Percentiles rank a stretch among this genome's conserved stretches.
Conservation (phyloP, 2,329 filamentous ascomycete species). For the Sporothrix luriei region DNA sequence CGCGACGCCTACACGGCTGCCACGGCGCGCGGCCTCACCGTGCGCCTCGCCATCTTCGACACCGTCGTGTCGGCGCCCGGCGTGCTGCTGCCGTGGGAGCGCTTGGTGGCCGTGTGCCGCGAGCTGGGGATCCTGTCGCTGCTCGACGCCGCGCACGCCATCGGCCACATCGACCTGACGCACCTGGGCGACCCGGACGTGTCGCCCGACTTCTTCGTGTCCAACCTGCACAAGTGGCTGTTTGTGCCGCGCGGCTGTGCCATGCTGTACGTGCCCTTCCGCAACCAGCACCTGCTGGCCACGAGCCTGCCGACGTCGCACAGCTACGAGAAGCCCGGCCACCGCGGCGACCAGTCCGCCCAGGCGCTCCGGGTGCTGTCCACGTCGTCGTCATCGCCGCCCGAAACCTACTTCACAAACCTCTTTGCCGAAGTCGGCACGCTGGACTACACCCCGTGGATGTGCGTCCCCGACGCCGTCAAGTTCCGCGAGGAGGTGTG, state of each 20-base stretch:
- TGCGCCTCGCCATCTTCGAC: slow-evolving; percentile 70
- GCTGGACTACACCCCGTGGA: slow-evolving; percentile 63
- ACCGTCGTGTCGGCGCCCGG: slow-evolving; percentile 69
- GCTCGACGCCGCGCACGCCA: slow-evolving; percentile 70
- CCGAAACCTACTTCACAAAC: slow-evolving; percentile 57
- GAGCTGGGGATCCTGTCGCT: slow-evolving; percentile 63
- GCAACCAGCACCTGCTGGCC: slow-evolving; percentile 67
- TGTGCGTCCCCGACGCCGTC: slow-evolving; percentile 64
- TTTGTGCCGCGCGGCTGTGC: slow-evolving; percentile 70
- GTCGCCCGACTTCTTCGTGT: slow-evolving; percentile 71
- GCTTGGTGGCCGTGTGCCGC: slow-evolving; percentile 59
- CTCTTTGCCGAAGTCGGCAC: slow-evolving; percentile 71
- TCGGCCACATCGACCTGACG: slow-evolving; percentile 68
- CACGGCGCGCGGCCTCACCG: slow-evolving; percentile 53
- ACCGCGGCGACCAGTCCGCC: slow-evolving; percentile 14
- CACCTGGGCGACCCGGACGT: slow-evolving; percentile 53
- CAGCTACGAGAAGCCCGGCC: slow-evolving; percentile 54
- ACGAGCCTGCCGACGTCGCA: slow-evolving; percentile 70
- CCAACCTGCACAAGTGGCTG: slow-evolving; percentile 77
- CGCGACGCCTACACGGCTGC: slow-evolving; percentile 54
- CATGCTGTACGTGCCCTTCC: slow-evolving; percentile 67
- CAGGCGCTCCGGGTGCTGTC: background rate
- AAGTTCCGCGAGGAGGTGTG: slow-evolving; percentile 63
- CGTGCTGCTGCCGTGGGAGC: slow-evolving; percentile 69
- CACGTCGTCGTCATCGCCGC: slow-evolving; percentile 30